phyloP scores from a whole-genome alignment of 768 basidiomycete species.

The Lactifluus subvellereus region DNA sequence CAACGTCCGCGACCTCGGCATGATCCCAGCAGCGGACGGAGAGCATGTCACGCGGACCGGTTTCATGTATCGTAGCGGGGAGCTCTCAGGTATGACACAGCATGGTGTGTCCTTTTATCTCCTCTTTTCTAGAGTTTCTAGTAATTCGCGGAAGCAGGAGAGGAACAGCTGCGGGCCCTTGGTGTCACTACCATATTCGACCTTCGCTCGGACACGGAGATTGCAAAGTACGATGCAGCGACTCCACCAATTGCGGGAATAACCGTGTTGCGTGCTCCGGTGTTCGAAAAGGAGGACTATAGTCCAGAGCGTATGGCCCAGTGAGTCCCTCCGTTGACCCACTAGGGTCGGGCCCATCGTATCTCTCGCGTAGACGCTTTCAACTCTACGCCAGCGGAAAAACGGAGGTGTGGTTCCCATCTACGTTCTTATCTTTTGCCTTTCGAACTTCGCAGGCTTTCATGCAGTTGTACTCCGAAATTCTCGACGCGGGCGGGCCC shows the following conservation, averaged over 20 bases:
- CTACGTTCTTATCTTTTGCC: neutral
- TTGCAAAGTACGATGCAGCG: conserved; percentile 63
- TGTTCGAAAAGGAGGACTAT: conserved; percentile 67
- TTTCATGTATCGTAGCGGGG: conserved; percentile 62
- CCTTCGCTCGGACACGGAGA: conserved; percentile 75
- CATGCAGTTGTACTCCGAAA: conserved; percentile 75
- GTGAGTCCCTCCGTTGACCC: conserved; percentile 48
- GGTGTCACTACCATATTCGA: conserved; percentile 69
- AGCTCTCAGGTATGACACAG: conserved; percentile 62
- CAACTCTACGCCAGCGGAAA: conserved; percentile 75
- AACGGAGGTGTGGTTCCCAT: conserved; percentile 50
- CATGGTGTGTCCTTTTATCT: conserved; percentile 44
- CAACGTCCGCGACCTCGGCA: conserved; percentile 70
- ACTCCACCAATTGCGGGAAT: conserved; percentile 60
- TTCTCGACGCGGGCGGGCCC: conserved; percentile 63
- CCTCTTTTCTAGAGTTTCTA: neutral
- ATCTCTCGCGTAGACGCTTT: conserved; percentile 44
- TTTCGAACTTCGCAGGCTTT: conserved; percentile 48
- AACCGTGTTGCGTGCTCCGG: conserved; percentile 53
- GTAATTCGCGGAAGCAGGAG: conserved; percentile 39
- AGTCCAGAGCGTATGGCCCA: conserved; percentile 80
- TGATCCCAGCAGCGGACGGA: conserved; percentile 46
- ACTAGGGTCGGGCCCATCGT: neutral
- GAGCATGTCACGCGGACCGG: conserved; percentile 48
- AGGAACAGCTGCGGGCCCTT: conserved; percentile 48